phyloP scores from a whole-genome alignment of 805 yeast genomes.

The Saturnispora mendoncae region DNA sequence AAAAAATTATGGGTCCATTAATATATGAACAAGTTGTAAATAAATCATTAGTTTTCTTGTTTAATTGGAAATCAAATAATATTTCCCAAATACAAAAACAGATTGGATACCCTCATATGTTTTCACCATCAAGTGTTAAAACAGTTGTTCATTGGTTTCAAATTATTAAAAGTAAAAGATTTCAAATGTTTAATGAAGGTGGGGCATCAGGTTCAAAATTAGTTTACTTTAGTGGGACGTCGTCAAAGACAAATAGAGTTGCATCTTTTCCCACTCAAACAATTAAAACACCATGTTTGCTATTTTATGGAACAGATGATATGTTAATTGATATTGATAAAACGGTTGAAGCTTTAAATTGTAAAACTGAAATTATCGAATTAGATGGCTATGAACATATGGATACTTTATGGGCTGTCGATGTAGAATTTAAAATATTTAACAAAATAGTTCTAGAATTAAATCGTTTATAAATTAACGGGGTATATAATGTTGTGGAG shows the following conservation, averaged over 20 bases:
- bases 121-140: slow-evolving; percentile 47
- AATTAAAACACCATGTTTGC: slow-evolving; percentile 64
- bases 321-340: slow-evolving; percentile 80
- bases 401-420: slow-evolving; percentile 82
- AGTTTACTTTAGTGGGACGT: slow-evolving; percentile 22
- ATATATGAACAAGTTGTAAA: slow-evolving; percentile 40
- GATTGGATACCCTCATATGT: slow-evolving; percentile 43
- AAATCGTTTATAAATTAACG: background rate
- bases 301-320: slow-evolving; percentile 74
- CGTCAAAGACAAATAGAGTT: slow-evolving; percentile 35
- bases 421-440: slow-evolving; percentile 43
- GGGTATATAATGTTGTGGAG: too few species aligned
- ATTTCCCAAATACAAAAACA: slow-evolving; percentile 37
- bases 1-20: slow-evolving; percentile 42
- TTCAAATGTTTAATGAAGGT: slow-evolving; percentile 47
- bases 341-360: slow-evolving; percentile 62
- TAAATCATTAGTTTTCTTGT: slow-evolving; percentile 35
- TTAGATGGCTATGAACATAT: slow-evolving; percentile 76
- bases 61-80: slow-evolving; percentile 41
- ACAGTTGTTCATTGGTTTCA: slow-evolving; percentile 44
- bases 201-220: slow-evolving; percentile 27
- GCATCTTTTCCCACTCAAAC: slow-evolving; percentile 55
- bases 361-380: slow-evolving; percentile 31
- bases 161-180: slow-evolving; percentile 36
- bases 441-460: slow-evolving; percentile 11